Evolutionary conservation across 805 yeast genomes (phyloP), one percentile per base, ranked within the genome.

Genomic region (Saturnispora serradocipensis): DNA sequence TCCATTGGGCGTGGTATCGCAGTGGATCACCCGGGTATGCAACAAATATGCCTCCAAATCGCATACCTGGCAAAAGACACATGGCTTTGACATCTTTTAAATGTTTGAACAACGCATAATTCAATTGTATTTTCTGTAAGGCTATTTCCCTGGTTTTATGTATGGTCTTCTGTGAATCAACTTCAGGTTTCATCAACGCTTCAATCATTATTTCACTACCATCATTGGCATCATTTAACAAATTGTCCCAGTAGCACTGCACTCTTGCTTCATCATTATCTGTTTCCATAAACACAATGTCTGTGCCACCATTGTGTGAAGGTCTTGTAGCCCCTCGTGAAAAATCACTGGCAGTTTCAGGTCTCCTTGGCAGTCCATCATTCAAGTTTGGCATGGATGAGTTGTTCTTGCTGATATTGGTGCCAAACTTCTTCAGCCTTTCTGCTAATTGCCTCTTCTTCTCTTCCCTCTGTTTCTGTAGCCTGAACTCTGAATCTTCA

Each of bases 1-100:
- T 82, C 56, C 82, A 72, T 65, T 91, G 97, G 2, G 97, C 86
- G 67, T 91, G 99, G 61, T 80, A 93, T 45, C 93, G 67, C 50
- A 91, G 70, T 7, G 98, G 96, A 63, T 91, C 99, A 1, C 97
- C 98, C 0, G 97, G 98, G 57, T 91, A 91, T 2, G 90, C 89
- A 52, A 93, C 78, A 60, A 80, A 89, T 50, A 81, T 81, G 5
- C 96, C 95, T 2, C 99, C 99, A 66, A 90, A 91, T 53, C 96
- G 75, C 32, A 89, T 70, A 0, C 99, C 99, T 0, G 98, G 97
- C 32, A 88, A 58, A 52, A 70, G 78, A 63, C 73, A 84, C 1
- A 78, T 81, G 13, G 63, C 61, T 43, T 40, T 59, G 22, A 44
- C 40, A 25, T 30, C 32, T 43, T 55, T 60, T 34, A 64, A 53